These are phyloP conservation scores for Irpex sp. DNA, from an alignment of 1,284 basidiomycete genomes.

Conservation along the genomic window DNA sequence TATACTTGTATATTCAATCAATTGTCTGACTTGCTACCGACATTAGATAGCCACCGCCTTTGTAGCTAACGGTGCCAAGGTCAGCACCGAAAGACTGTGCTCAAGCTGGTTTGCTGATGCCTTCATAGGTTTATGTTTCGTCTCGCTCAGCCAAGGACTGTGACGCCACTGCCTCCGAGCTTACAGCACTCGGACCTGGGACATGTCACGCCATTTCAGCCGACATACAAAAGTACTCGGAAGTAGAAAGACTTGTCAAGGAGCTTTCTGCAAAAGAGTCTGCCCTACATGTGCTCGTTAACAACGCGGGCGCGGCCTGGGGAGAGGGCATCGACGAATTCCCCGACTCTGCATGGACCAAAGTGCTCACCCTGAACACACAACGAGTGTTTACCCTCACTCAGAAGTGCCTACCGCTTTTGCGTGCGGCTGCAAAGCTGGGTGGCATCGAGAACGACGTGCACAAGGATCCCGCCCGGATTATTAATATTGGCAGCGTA, in stretches of 20 bases:
- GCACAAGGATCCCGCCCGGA: constrained; percentile 48
- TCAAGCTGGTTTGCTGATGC: background rate
- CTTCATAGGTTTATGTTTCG: constrained; percentile 44
- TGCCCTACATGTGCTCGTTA: constrained; percentile 56
- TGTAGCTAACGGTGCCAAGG: constrained; percentile 61
- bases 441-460: constrained; percentile 32
- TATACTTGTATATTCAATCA: background rate
- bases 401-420: constrained; percentile 59
- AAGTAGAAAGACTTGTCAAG: constrained; percentile 49
- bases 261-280: constrained; percentile 49
- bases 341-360: constrained; percentile 50
- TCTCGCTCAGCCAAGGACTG: constrained; percentile 57
- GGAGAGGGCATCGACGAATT: constrained; percentile 51
- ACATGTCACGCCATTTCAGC: constrained; percentile 53
- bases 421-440: constrained; percentile 45
- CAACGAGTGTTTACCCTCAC: constrained; percentile 69
- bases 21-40: background rate
- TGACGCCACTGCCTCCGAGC: constrained; percentile 47
- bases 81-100: constrained; percentile 17
- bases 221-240: constrained; percentile 54
- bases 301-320: constrained; percentile 69
- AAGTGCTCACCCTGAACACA: constrained; percentile 61
- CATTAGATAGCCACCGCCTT: constrained; percentile 61
- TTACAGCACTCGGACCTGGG: constrained; percentile 52
- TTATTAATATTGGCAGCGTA: constrained; percentile 66